Base-by-base conservation (phyloP, 768 basidiomycete species). In the Boletus rufocinnamomeus region DNA sequence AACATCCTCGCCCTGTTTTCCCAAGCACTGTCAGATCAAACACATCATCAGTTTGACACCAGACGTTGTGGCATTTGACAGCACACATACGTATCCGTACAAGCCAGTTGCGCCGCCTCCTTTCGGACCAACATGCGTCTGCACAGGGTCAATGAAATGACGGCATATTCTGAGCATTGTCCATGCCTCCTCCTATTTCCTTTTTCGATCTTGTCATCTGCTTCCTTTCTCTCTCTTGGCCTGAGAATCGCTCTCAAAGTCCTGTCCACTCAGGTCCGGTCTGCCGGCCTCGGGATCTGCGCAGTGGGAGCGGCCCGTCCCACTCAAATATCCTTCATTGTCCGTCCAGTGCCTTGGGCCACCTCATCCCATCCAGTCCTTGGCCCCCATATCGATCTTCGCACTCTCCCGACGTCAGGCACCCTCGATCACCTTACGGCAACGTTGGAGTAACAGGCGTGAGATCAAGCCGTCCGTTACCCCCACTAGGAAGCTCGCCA, bases 371-470 rank as follows among this genome's bases (percentile, higher is more conserved):
- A 10, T 45, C 38, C 38, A 25, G 40, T 54, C 40, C 23, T 21
- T 9, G 2, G 23, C 19, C 59, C 11, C 50, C 40, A 35, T 19
- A 30, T 32, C 13, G 11, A 27, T 40, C 53, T 50, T 41, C 37
- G 37, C 51, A 49, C 30, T 6, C 14, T 40, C 57, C 32, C 50
- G 49, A 38, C 19, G 1, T 52, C 61, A 69, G 60, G 66, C 58
- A 66, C 63, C 17, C 30, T 44, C 1, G 8, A 37, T 40, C 50
- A 40, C 27, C 46, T 68, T 66, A 66, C 67, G 66, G 56, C 54
- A 68, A n/a, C 38, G 17, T 43, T 55, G 38, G 21, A 51, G 45
- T 13, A 49, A 41, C 52, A 11, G 41, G 50, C 64, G 57, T 63
- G 62, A 54, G 67, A 69, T 34, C 32, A 23, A 7, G 19, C 13